Percentiles rank a stretch among this genome's conserved stretches.
phyloP scores from a whole-genome alignment of 495 filamentous ascomycete species.

The Aspergillus baeticus region DNA sequence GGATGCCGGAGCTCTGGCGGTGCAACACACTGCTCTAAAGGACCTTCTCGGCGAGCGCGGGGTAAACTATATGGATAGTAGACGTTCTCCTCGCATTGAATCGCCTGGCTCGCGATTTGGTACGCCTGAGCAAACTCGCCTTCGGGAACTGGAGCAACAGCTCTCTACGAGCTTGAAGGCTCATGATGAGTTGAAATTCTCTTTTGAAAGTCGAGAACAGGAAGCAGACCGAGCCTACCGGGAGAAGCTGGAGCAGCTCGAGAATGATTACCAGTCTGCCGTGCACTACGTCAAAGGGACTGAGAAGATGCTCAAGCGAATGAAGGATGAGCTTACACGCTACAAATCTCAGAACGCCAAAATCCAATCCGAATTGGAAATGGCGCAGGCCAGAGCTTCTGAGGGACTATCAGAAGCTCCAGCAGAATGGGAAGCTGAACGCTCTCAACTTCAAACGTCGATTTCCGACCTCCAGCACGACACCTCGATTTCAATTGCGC shows the following conservation, averaged over 20 bases:
- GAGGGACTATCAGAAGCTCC: constrained; percentile 35
- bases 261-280: constrained; percentile 97
- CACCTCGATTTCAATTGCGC: constrained; percentile 59
- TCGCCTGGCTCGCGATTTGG: constrained; percentile 73
- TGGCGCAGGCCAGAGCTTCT: constrained; percentile 40
- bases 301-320: constrained; percentile 97
- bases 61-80: constrained; percentile 56
- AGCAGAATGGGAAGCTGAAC: constrained; percentile 76
- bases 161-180: constrained; percentile 73
- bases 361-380: constrained; percentile 75
- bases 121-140: constrained; percentile 76
- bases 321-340: constrained; percentile 91
- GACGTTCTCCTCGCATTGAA: constrained; percentile 57
- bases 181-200: constrained; percentile 77
- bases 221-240: constrained; percentile 82
- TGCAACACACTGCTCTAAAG: constrained; percentile 91
- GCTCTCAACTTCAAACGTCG: constrained; percentile 61
- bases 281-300: constrained; percentile 99
- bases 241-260: constrained; percentile 87
- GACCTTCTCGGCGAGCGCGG: constrained; percentile 88
- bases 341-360: constrained; percentile 85
- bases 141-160: constrained; percentile 87
- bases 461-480: constrained; percentile 66
- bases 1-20: constrained; percentile 81
- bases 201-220: constrained; percentile 73